Conservation (phyloP, 768 basidiomycete genomes). For the Sporobolomyces roseus region DNA sequence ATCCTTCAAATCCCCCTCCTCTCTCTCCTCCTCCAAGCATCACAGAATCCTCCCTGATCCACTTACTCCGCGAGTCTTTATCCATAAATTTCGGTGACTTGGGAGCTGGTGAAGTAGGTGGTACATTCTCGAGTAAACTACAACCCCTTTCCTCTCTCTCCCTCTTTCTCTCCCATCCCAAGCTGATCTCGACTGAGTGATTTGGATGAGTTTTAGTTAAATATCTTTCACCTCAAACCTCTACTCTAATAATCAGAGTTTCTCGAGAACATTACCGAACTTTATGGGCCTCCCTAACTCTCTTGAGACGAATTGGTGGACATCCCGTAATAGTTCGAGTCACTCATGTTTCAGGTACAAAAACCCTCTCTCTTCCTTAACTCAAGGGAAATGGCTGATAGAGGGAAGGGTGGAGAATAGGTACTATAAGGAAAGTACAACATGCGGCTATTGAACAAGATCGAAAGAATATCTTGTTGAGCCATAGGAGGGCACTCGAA, state of each 20-base stretch:
- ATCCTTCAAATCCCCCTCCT: neutral
- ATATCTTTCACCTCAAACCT: conserved; percentile 41
- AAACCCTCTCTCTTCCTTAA: neutral
- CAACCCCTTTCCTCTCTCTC: neutral
- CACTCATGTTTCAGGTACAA: conserved; percentile 41
- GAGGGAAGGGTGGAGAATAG: conserved; percentile 12
- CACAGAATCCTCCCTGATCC: conserved; percentile 31
- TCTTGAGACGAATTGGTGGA: conserved; percentile 39
- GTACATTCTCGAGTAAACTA: conserved; percentile 38
- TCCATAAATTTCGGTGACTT: conserved; percentile 43
- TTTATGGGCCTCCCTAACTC: conserved; percentile 42
- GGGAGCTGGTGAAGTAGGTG: conserved; percentile 42
- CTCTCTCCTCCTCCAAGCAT: neutral
- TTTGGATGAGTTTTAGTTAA: conserved; percentile 39
- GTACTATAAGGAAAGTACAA: conserved; percentile 45
- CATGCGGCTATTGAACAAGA: conserved; percentile 43
- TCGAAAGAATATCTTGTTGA: conserved; percentile 36
- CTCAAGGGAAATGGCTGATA: neutral
- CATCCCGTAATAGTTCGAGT: conserved; percentile 30
- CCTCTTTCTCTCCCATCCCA: neutral
- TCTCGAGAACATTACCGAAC: conserved; percentile 38
- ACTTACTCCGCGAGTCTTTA: conserved; percentile 34
- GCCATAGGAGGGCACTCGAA: neutral
- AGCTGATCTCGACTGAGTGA: neutral
- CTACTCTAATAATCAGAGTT: conserved; percentile 41